Conservation (phyloP, 352 stramenopile species). For the Phytophthora pinifolia region DNA sequence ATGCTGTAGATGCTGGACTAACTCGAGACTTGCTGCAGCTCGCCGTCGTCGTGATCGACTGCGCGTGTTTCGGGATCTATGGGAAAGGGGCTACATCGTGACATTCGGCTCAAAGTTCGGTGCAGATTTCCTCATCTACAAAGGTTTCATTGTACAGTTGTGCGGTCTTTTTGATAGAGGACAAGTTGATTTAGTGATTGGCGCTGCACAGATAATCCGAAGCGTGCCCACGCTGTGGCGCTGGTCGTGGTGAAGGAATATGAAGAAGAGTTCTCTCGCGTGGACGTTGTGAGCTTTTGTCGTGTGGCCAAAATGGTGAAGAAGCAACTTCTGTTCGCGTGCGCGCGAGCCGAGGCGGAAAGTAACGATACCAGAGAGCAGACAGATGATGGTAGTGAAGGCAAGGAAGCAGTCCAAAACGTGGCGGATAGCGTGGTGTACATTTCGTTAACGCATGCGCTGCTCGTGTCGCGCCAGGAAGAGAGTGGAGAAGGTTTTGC, state of each 20-base stretch:
- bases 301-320: slow-evolving; percentile 78
- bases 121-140: slow-evolving; percentile 80
- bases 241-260: slow-evolving; percentile 55
- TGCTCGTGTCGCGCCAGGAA: slow-evolving; percentile 48
- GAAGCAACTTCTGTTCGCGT: slow-evolving; percentile 61
- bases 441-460: slow-evolving; percentile 57
- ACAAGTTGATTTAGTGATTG: neutral
- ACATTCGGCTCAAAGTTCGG: slow-evolving; percentile 82
- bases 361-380: neutral
- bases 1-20: neutral
- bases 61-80: slow-evolving; percentile 67
- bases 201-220: slow-evolving; percentile 34
- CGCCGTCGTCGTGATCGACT: slow-evolving; percentile 26
- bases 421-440: slow-evolving; percentile 38
- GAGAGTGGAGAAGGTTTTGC: slow-evolving; percentile 13
- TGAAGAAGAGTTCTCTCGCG: slow-evolving; percentile 39
- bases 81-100: slow-evolving; percentile 63
- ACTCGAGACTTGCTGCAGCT: slow-evolving; percentile 19
- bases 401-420: neutral
- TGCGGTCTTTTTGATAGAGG: neutral
- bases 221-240: slow-evolving; percentile 43
- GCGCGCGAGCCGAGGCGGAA: slow-evolving; percentile 17
- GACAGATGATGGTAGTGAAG: neutral
- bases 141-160: slow-evolving; percentile 31
- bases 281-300: slow-evolving; percentile 64